Percentiles rank a stretch among this genome's conserved stretches.
These are phyloP conservation scores for Rhododendron molle DNA, from an alignment of 148 eudicot genomes.

Conservation along the genomic window DNA sequence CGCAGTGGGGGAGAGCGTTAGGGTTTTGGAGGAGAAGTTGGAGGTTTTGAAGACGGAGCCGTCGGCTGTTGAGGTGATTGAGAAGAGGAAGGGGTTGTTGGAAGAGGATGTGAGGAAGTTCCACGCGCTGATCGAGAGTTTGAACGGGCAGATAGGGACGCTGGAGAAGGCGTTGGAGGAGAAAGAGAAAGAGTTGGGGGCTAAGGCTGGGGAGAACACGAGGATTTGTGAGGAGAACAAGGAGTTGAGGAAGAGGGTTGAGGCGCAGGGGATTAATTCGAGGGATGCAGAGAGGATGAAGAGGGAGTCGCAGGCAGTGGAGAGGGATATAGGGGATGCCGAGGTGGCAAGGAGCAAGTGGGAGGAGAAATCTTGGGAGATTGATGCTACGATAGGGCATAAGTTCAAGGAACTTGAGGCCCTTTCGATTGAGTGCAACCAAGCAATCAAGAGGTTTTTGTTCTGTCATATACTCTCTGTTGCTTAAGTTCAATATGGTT, in stretches of 20 bases:
- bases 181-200: slow-evolving; percentile 61
- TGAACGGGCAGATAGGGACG: slow-evolving; percentile 34
- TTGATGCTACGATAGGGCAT: slow-evolving; percentile 50
- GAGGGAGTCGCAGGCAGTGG: slow-evolving; percentile 70
- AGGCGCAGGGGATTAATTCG: slow-evolving; percentile 66
- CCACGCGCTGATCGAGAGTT: slow-evolving; percentile 33
- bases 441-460: slow-evolving; percentile 65
- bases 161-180: slow-evolving; percentile 64
- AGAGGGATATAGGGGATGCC: slow-evolving; percentile 73
- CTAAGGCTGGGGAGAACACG: slow-evolving; percentile 46
- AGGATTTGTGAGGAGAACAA: slow-evolving; percentile 64
- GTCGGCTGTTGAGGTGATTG: slow-evolving; percentile 48
- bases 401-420: slow-evolving; percentile 73
- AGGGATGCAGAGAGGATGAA: slow-evolving; percentile 98
- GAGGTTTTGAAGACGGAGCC: slow-evolving; percentile 49
- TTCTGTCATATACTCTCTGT: background rate
- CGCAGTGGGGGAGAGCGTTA: slow-evolving; percentile 28
- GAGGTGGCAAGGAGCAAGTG: slow-evolving; percentile 59
- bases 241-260: slow-evolving; percentile 71
- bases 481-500: background rate
- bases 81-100: slow-evolving; percentile 45
- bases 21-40: slow-evolving; percentile 45
- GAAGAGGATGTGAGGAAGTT: slow-evolving; percentile 69
- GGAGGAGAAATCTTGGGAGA: slow-evolving; percentile 93
- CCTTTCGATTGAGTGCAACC: slow-evolving; percentile 66